phyloP scores from a whole-genome alignment of 352 stramenopile species.

The Pythium angustatum region DNA sequence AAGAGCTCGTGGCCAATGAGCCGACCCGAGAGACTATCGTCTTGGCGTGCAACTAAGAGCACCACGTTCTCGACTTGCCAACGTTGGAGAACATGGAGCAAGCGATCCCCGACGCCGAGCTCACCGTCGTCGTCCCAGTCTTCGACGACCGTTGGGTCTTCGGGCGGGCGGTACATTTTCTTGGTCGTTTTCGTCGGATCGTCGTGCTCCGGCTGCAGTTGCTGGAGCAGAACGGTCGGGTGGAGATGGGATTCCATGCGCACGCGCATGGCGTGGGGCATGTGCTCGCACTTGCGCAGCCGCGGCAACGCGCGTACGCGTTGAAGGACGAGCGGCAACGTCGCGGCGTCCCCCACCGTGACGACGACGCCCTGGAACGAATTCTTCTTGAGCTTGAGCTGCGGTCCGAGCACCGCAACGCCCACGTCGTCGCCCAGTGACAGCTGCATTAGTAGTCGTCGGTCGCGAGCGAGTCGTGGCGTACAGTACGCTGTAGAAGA shows the following conservation, averaged over 20 bases:
- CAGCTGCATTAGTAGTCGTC: constrained; percentile 20
- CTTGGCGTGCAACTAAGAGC: constrained; percentile 60
- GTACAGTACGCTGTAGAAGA: no score
- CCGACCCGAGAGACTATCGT: constrained; percentile 63
- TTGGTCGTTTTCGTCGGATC: neutral
- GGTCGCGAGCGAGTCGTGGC: neutral
- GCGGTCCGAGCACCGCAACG: constrained; percentile 45
- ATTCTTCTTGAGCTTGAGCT: constrained; percentile 71
- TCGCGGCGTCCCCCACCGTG: constrained; percentile 31
- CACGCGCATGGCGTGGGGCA: constrained; percentile 55
- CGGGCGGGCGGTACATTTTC: constrained; percentile 20
- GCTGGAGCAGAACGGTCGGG: constrained; percentile 17
- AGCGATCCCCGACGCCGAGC: constrained; percentile 58
- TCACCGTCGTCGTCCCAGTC: constrained; percentile 57
- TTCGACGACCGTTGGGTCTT: constrained; percentile 45
- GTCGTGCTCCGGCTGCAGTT: constrained; percentile 3
- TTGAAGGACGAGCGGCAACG: constrained; percentile 32
- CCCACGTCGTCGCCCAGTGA: constrained; percentile 10
- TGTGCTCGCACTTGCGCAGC: constrained; percentile 46
- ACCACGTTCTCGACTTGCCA: constrained; percentile 81
- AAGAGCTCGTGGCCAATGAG: constrained; percentile 68
- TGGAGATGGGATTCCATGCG: constrained; percentile 17
- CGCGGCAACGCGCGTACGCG: constrained; percentile 37
- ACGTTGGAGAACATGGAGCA: constrained; percentile 79
- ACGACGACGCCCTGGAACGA: constrained; percentile 66